phyloP scores from a whole-genome alignment of 352 stramenopile species.

The Phytophthora ohioensis region DNA sequence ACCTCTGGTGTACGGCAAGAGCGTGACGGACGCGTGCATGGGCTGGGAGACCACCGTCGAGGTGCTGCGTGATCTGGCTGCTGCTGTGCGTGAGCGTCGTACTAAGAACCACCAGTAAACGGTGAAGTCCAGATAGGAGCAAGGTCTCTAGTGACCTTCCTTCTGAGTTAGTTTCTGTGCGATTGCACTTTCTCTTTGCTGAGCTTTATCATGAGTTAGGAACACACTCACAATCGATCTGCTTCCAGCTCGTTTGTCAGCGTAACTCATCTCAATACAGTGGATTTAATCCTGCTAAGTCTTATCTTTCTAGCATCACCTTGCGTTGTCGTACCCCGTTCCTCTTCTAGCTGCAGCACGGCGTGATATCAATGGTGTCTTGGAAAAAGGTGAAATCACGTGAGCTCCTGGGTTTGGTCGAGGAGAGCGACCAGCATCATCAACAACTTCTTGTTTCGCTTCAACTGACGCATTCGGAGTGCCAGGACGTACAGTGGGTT shows the following conservation, averaged over 20 bases:
- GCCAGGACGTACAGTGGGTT: conserved; percentile 10
- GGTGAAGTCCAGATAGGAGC: neutral
- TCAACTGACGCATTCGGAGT: conserved; percentile 18
- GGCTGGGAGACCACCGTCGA: conserved; percentile 82
- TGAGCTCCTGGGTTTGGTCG: conserved; percentile 44
- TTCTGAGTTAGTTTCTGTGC: conserved; percentile 27
- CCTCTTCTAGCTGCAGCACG: conserved; percentile 46
- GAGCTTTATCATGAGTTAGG: conserved; percentile 13
- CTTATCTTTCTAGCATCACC: conserved; percentile 31
- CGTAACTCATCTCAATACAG: conserved; percentile 28
- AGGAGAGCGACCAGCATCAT: conserved; percentile 47
- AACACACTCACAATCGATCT: conserved; percentile 18
- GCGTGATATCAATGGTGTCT: conserved; percentile 66
- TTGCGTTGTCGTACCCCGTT: conserved; percentile 69
- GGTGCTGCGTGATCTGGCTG: conserved; percentile 79
- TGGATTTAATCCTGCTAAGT: conserved; percentile 8
- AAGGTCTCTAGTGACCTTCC: conserved; percentile 25
- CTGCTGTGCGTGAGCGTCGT: conserved; percentile 79
- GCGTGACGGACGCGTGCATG: conserved; percentile 92
- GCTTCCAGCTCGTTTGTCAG: conserved; percentile 11
- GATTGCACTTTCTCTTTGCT: conserved; percentile 16
- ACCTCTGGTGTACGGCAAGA: conserved; percentile 90
- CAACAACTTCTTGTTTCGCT: conserved; percentile 16
- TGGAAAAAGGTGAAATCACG: conserved; percentile 76
- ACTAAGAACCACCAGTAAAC: conserved; percentile 56